These are phyloP conservation scores for Eudorina sp. DNA, from an alignment of 139 green algal genomes.

Conservation along the genomic window DNA sequence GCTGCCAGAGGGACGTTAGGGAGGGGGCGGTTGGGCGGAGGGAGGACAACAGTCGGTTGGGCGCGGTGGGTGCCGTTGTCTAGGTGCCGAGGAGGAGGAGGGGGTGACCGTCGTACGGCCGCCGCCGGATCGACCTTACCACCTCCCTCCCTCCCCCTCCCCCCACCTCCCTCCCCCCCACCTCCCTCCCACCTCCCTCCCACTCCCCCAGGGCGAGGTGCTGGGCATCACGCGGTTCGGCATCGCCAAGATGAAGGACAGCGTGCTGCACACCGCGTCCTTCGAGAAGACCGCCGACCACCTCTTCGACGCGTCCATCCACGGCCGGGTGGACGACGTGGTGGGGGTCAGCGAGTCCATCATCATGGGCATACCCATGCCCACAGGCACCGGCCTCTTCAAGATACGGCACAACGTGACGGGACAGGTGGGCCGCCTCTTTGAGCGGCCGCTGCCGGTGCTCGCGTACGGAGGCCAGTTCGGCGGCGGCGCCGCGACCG, in stretches of 20 bases:
- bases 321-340: slow-evolving; percentile 80
- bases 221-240: slow-evolving; percentile 99
- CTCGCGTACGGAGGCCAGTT: slow-evolving; percentile 10
- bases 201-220: slow-evolving; percentile 86
- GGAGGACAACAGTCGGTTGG: too few species aligned
- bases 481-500: neutral
- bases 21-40: too few species aligned
- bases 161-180: neutral
- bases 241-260: slow-evolving; percentile 99
- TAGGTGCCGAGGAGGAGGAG: neutral
- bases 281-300: slow-evolving; percentile 99
- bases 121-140: too few species aligned
- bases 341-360: slow-evolving; percentile 95
- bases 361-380: slow-evolving; percentile 99
- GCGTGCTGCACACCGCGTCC: slow-evolving; percentile 96
- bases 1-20: too few species aligned
- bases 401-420: slow-evolving; percentile 69
- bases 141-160: neutral
- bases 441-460: slow-evolving; percentile 37
- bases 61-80: too few species aligned
- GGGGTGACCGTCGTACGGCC: too few species aligned
- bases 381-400: slow-evolving; percentile 95
- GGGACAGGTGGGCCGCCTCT: slow-evolving; percentile 27
- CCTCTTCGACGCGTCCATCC: slow-evolving; percentile 97
- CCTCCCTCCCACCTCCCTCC: neutral